These are phyloP conservation scores for Cutaneotrichosporon arboriforme DNA, from an alignment of 1,284 basidiomycete species.

Conservation along the genomic window DNA sequence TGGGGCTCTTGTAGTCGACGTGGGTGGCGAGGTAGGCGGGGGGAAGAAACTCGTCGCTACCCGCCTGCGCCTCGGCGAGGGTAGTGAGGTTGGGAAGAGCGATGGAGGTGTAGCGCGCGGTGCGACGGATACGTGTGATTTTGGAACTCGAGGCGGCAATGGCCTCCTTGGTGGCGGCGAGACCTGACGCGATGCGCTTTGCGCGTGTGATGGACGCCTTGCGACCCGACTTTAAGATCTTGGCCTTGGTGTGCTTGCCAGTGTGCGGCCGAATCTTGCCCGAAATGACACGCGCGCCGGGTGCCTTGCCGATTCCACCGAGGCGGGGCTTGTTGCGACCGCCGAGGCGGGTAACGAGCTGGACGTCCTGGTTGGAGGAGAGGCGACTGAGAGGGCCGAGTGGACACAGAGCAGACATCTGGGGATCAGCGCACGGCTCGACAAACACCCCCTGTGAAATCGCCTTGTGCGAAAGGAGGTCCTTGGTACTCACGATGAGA, in stretches of 20 bases:
- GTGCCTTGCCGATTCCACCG: constrained; percentile 6
- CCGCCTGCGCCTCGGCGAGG: no score
- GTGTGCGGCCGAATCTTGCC: no score
- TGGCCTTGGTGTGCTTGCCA: constrained; percentile 11
- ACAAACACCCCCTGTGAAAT: no score
- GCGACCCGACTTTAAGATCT: constrained; percentile 1
- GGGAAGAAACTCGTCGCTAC: no score
- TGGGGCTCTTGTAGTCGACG: no score
- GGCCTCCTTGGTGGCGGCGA: neutral
- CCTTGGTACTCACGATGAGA: no score
- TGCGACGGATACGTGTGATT: neutral
- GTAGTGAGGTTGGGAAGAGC: neutral
- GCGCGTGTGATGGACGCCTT: constrained; percentile 18
- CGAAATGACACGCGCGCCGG: neutral
- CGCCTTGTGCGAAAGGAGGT: no score
- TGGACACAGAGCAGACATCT: no score
- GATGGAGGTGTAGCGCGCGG: neutral
- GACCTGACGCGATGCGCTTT: constrained; percentile 12
- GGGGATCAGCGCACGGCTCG: constrained; percentile 1
- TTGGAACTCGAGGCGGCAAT: neutral
- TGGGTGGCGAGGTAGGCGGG: neutral
- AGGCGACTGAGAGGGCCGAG: constrained; percentile 1
- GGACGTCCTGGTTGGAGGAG: constrained; percentile 26
- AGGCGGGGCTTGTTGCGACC: constrained; percentile 9
- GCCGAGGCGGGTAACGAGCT: constrained; percentile 5